phyloP scores from a whole-genome alignment of 805 yeast genomes.

The Pichia nanzhaoensis region DNA sequence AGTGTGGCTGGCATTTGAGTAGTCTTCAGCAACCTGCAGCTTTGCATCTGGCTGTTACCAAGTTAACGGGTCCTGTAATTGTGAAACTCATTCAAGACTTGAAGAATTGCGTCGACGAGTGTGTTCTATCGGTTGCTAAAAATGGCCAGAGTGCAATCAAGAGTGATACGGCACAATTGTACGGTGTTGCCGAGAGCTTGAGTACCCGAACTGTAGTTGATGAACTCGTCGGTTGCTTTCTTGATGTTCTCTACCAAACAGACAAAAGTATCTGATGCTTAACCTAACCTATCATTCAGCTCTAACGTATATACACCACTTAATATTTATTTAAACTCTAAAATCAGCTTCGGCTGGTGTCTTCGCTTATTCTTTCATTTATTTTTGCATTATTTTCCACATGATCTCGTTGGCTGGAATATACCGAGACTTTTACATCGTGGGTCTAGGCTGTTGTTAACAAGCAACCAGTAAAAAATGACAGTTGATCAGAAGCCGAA shows the following conservation, averaged over 20 bases:
- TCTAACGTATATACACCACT: no score
- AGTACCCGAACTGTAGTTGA: slow-evolving; percentile 81
- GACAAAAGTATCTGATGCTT: slow-evolving; percentile 7
- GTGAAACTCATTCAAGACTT: slow-evolving; percentile 54
- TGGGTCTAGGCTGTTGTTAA: no score
- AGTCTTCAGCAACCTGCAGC: slow-evolving; percentile 88
- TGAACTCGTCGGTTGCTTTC: slow-evolving; percentile 66
- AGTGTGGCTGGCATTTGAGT: slow-evolving; percentile 80
- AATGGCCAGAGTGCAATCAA: slow-evolving; percentile 11
- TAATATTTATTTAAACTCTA: no score
- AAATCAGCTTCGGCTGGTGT: no score
- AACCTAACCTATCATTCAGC: no score
- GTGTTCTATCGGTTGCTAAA: slow-evolving; percentile 23
- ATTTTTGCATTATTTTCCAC: no score
- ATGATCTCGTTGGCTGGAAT: no score
- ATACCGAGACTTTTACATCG: no score
- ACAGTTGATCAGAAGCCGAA: not conserved
- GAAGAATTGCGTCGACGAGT: slow-evolving; percentile 36
- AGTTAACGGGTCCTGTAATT: slow-evolving; percentile 54
- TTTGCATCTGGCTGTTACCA: slow-evolving; percentile 82
- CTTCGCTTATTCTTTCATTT: no score
- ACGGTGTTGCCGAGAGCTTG: slow-evolving; percentile 94
- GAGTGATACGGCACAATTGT: slow-evolving; percentile 77
- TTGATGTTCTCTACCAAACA: slow-evolving; percentile 71
- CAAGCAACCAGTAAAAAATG: no score